A percentile compares a stretch with the other conserved stretches of the same genome.
These are phyloP conservation scores for Xylariaceae sp. DNA, from an alignment of 2,329 filamentous ascomycete species.

Conservation along the genomic window DNA sequence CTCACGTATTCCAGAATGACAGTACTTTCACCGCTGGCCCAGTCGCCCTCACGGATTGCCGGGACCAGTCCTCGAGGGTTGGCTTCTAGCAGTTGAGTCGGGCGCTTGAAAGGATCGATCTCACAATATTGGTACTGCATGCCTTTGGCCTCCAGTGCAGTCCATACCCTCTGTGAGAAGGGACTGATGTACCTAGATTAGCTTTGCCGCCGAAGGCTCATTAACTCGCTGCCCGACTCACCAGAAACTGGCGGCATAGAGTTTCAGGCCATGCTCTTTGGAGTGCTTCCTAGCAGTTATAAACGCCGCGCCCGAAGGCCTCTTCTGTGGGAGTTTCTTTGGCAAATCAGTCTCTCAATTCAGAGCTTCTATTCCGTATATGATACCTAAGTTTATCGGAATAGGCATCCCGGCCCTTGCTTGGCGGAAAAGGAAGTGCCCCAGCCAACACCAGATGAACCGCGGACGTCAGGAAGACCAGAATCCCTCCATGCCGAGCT, in stretches of 20 bases:
- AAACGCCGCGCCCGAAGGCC: conserved; percentile 63
- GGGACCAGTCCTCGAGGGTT: conserved; percentile 72
- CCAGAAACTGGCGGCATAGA: conserved; percentile 83
- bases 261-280: conserved; percentile 63
- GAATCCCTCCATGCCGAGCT: too few relatives aligned
- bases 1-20: conserved; percentile 79
- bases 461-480: too few relatives aligned
- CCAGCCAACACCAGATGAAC: too few relatives aligned
- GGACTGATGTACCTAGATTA: conserved; percentile 42
- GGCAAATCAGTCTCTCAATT: conserved; percentile 9
- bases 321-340: conserved; percentile 64
- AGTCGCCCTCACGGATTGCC: conserved; percentile 68
- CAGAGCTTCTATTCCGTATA: too few relatives aligned
- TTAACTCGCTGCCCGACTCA: conserved; percentile 27
- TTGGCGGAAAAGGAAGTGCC: too few relatives aligned
- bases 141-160: conserved; percentile 72
- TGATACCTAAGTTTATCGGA: too few relatives aligned
- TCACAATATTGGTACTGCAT: conserved; percentile 81
- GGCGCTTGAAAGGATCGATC: conserved; percentile 71
- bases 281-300: conserved; percentile 62
- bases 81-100: conserved; percentile 56
- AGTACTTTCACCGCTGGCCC: conserved; percentile 74
- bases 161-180: conserved; percentile 85
- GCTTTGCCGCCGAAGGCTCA: conserved; percentile 8
- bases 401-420: too few relatives aligned